A percentile compares a stretch with the other conserved stretches of the same genome.
Conservation (phyloP, 768 basidiomycete genomes). For the Aureoboletus auriporus region DNA sequence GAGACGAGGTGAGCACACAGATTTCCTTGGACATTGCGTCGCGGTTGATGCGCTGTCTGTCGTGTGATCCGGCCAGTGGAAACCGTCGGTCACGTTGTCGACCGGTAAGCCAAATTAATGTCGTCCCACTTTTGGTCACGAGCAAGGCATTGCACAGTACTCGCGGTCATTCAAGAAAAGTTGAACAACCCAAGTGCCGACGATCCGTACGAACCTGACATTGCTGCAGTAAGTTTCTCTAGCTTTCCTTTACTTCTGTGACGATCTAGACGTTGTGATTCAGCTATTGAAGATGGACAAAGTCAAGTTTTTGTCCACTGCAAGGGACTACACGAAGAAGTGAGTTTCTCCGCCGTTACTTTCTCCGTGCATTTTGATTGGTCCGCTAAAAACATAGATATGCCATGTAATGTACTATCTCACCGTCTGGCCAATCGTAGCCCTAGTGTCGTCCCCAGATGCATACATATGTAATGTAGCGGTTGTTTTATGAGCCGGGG, state of each 20-base stretch:
- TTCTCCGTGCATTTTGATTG: conserved; percentile 1
- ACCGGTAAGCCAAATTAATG: conserved; percentile 45
- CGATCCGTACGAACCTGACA: conserved; percentile 85
- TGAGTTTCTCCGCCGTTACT: conserved; percentile 28
- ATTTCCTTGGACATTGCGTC: conserved; percentile 2
- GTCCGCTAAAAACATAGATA: conserved; percentile 9
- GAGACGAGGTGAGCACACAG: conserved; percentile 63
- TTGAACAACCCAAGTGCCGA: conserved; percentile 85
- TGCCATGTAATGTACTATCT: conserved; percentile 13
- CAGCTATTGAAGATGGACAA: conserved; percentile 78
- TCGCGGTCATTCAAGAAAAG: conserved; percentile 77
- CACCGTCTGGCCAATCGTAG: conserved; percentile 6
- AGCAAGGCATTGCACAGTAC: conserved; percentile 45
- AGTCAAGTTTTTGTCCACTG: conserved; percentile 65
- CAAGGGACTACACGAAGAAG: conserved; percentile 88
- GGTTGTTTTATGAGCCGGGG: no score
- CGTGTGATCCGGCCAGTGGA: conserved; percentile 55
- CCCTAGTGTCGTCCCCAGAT: no score
- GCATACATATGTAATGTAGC: no score
- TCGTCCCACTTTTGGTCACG: background rate
- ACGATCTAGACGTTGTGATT: background rate
- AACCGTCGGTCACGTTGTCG: conserved; percentile 71
- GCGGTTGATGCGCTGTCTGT: conserved; percentile 1
- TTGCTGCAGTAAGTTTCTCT: conserved; percentile 63
- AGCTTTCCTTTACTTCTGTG: background rate